Base-by-base conservation (phyloP, 78 protist genomes). In the Tieghemostelium lacteum region DNA sequence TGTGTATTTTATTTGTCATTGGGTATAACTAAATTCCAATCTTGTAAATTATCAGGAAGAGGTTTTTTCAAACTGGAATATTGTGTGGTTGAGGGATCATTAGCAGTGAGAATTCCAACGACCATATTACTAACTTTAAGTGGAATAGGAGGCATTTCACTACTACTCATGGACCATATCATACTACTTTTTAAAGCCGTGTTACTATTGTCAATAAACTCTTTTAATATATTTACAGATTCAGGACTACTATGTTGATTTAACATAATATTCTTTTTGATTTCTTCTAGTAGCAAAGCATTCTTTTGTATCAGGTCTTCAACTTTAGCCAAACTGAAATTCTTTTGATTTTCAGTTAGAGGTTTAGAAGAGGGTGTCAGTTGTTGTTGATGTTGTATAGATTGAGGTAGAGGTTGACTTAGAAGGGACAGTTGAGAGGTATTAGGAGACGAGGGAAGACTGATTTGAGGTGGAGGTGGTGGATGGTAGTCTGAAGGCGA, bases 91-190 rank as follows among this genome's bases (percentile, higher is more conserved):
- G 63, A 57, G 26, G 7, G 7, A 52, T 29, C 50, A 28, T n/a
- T 50, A 16, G 54, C 16, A 50, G 77, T 28, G 16, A 71, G 29
- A 5, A 83, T 37, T 31, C 55, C 24, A 3, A 83, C 28, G 0
- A 83, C 42, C 70, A 83, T 67, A 57, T 83, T 78, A 69, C 69
- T 83, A 22, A 83, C 78, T 69, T 83, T 83, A 3, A 83, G 42
- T 24, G 91, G 91, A 22, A 83, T 39, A 40, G 91, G 91, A 58
- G 91, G 91, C 91, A 83, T 83, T 40, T 69, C 72, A 29, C 40
- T 5, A 20, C 78, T 40, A 57, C 65, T 70, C 55, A 12, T 6
- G n/a, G 54, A 52, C 55, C 26, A 54, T n/a, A n/a, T n/a, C 29
- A 33, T 34, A 5, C 33, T 64, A 31, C 7, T 37, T 36, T 7